Percentiles rank a stretch among this genome's conserved stretches.
Conservation (phyloP, 2,329 filamentous ascomycete species). For the Helminthosporium solani region DNA sequence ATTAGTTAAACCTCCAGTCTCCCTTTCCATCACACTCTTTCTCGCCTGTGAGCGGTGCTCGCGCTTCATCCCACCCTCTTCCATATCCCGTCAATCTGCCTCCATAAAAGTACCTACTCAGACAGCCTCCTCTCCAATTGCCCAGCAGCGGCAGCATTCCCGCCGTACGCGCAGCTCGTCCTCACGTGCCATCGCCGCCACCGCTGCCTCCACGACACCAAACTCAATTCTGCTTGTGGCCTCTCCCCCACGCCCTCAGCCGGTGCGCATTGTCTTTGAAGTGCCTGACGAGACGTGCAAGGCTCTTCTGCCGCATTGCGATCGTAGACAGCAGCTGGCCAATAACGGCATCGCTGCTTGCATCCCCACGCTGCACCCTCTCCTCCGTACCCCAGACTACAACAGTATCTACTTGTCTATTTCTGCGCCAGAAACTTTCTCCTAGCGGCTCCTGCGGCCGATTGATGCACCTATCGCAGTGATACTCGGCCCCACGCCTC, state of each 20-base stretch:
- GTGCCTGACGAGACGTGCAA: conserved; percentile 26
- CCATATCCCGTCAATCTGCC: no score
- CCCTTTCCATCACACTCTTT: conserved; percentile 4
- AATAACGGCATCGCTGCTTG: conserved; percentile 25
- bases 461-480: conserved; percentile 20
- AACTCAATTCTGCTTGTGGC: conserved; percentile 13
- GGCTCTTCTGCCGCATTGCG: conserved; percentile 21
- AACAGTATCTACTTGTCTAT: conserved; percentile 13
- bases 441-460: conserved; percentile 16
- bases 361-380: conserved; percentile 30
- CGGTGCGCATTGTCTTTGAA: conserved; percentile 21
- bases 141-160: conserved; percentile 4
- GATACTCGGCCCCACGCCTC: conserved; percentile 15
- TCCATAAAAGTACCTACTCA: not conserved
- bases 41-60: no score
- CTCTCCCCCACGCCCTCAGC: conserved; percentile 27
- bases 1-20: conserved; percentile 28
- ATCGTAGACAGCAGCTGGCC: conserved; percentile 21
- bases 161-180: conserved; percentile 30
- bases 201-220: not conserved
- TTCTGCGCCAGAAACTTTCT: conserved; percentile 16
- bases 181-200: conserved; percentile 14
- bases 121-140: not conserved
- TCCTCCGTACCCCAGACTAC: conserved; percentile 30
- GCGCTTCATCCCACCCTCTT: no score